Evolutionary conservation across 768 basidiomycete genomes (phyloP).

Genomic region (Cyclocybe aegerita): DNA sequence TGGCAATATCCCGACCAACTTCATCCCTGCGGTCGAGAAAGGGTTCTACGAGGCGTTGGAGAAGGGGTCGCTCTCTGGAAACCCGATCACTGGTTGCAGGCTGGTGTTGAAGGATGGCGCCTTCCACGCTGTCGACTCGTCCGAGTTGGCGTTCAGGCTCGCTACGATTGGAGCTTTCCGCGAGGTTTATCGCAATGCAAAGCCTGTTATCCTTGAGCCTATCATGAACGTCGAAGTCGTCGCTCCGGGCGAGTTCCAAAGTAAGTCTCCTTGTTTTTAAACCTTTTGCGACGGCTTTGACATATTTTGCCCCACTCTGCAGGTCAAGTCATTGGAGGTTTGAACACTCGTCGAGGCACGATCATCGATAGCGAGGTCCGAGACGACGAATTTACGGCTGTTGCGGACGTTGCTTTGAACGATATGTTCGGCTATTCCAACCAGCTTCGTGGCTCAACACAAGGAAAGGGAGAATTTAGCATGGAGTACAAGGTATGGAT

Average conservation of each 20-base stretch:
- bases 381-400: constrained; percentile 93
- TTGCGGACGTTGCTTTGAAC: constrained; percentile 90
- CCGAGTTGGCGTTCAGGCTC: constrained; percentile 91
- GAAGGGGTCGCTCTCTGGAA: constrained; percentile 88
- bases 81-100: constrained; percentile 81
- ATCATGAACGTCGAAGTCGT: constrained; percentile 99
- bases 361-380: constrained; percentile 96
- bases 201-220: constrained; percentile 89
- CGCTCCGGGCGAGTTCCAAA: constrained; percentile 95
- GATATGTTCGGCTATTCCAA: constrained; percentile 99
- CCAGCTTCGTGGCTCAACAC: constrained; percentile 89
- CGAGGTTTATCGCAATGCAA: constrained; percentile 78
- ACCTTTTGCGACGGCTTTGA: neutral
- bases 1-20: constrained; percentile 87
- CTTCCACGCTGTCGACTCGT: constrained; percentile 93
- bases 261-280: constrained; percentile 31
- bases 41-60: constrained; percentile 94
- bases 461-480: constrained; percentile 92
- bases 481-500: constrained; percentile 73
- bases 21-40: constrained; percentile 94
- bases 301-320: neutral
- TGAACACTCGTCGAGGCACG: constrained; percentile 90
- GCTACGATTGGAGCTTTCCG: constrained; percentile 91
- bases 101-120: constrained; percentile 91
- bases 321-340: constrained; percentile 89